Evolutionary conservation across 495 filamentous ascomycete genomes (phyloP).

Genomic region (Ramalina intermedia): DNA sequence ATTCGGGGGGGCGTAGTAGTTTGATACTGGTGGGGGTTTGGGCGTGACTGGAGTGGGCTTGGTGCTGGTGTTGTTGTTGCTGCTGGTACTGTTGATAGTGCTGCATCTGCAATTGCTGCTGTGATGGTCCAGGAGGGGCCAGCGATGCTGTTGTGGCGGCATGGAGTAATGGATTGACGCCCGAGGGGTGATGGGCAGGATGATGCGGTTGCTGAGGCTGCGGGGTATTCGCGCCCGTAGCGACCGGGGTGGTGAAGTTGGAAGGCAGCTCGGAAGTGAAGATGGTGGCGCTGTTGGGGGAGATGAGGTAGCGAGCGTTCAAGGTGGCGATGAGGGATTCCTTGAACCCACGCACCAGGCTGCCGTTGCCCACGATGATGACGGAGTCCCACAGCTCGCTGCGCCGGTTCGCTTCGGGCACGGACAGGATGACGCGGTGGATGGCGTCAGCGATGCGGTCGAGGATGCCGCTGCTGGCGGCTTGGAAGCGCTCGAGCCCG

Average conservation of each 20-base stretch:
- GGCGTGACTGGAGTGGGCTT: slow-evolving; percentile 61
- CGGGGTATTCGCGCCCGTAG: slow-evolving; percentile 85
- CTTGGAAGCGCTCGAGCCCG: slow-evolving; percentile 74
- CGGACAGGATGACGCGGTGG: slow-evolving; percentile 62
- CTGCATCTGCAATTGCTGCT: slow-evolving; percentile 19
- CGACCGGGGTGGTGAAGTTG: slow-evolving; percentile 74
- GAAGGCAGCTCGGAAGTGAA: slow-evolving; percentile 93
- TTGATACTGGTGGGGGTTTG: slow-evolving; percentile 86
- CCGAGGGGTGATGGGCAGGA: slow-evolving; percentile 31
- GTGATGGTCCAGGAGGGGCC: slow-evolving; percentile 14
- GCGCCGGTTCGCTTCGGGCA: slow-evolving; percentile 65
- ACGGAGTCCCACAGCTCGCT: slow-evolving; percentile 80
- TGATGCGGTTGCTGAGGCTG: slow-evolving; percentile 26
- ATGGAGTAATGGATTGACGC: slow-evolving; percentile 82
- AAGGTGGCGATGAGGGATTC: slow-evolving; percentile 72
- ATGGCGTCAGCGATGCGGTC: slow-evolving; percentile 69
- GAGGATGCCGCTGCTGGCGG: slow-evolving; percentile 57
- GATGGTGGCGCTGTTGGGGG: slow-evolving; percentile 80
- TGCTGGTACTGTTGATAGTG: slow-evolving; percentile 31
- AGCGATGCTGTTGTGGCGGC: slow-evolving; percentile 68
- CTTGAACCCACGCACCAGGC: slow-evolving; percentile 70
- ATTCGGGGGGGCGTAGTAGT: slow-evolving; percentile 61
- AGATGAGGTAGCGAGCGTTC: slow-evolving; percentile 70
- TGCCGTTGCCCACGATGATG: slow-evolving; percentile 78
- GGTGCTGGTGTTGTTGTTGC: slow-evolving; percentile 17